A percentile compares a stretch with the other conserved stretches of the same genome.
Evolutionary conservation across 768 basidiomycete species (phyloP).

Genomic region (Rossbeevera mucosa): DNA sequence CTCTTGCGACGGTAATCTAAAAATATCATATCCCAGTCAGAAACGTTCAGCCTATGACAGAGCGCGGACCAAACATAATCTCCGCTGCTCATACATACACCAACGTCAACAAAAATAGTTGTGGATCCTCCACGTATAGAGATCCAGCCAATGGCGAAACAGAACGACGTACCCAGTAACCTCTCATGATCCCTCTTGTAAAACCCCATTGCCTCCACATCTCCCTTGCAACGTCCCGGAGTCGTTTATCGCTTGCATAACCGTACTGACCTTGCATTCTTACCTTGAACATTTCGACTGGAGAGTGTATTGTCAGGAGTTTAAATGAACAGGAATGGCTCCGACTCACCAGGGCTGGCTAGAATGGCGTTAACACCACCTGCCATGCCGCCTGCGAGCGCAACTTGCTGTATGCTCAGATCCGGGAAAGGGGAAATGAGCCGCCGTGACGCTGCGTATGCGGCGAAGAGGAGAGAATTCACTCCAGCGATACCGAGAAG

Average conservation of each 20-base stretch:
- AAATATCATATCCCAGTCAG: not conserved
- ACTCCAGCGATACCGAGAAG: constrained; percentile 92
- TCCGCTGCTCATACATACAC: not conserved
- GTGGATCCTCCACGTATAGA: not conserved
- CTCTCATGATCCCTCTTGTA: constrained; percentile 86
- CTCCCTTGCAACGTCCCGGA: constrained; percentile 66
- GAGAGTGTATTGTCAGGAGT: not conserved
- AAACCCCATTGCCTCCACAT: constrained; percentile 90
- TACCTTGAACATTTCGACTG: constrained; percentile 98
- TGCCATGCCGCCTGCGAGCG: constrained; percentile 85
- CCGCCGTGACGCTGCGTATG: constrained; percentile 78
- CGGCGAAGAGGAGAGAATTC: constrained; percentile 91
- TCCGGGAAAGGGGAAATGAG: constrained; percentile 87
- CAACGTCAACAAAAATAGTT: not conserved
- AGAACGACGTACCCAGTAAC: constrained; percentile 75
- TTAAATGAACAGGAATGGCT: not conserved
- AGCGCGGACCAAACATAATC: not conserved
- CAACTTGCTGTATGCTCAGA: constrained; percentile 73
- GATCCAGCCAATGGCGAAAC: constrained; percentile 7
- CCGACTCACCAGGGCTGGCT: constrained; percentile 72
- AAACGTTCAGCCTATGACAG: not conserved
- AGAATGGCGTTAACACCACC: constrained; percentile 87
- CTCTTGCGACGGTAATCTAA: constrained; percentile 84
- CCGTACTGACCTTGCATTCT: constrained; percentile 98
- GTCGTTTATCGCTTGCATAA: constrained; percentile 66